Evolutionary conservation across 176 grass and related monocot genomes (phyloP).

Genomic region (Aegilops longissima): DNA sequence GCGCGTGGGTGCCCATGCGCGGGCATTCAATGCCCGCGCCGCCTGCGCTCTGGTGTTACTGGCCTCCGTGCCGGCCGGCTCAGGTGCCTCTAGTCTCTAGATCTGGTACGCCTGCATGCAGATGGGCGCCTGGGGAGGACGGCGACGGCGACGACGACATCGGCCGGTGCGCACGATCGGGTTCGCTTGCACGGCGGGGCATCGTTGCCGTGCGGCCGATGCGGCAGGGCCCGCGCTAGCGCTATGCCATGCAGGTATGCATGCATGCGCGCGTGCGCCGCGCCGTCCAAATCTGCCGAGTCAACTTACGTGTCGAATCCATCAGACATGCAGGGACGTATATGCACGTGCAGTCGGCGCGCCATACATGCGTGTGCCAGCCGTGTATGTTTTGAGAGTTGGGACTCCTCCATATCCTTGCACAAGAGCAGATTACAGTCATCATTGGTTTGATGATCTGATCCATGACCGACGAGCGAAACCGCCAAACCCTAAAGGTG

Average conservation of each 20-base stretch:
- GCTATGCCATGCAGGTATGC: not conserved
- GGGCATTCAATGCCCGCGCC: constrained; percentile 22
- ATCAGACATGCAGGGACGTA: not conserved
- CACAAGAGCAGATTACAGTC: not conserved
- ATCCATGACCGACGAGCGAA: not conserved
- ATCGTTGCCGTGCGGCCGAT: constrained; percentile 21
- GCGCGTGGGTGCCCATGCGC: constrained; percentile 10
- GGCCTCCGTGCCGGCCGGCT: not conserved
- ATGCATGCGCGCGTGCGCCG: not conserved
- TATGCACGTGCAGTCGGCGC: not conserved
- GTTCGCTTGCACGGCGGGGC: constrained; percentile 31
- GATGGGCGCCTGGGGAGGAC: not conserved
- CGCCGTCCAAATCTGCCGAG: not conserved
- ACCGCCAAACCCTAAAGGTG: not conserved
- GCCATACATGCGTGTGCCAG: not conserved
- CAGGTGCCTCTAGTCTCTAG: constrained; percentile 21
- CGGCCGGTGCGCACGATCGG: not conserved
- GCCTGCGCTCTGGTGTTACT: not conserved
- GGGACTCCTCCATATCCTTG: not conserved
- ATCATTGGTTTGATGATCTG: not conserved
- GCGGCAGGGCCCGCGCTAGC: not conserved
- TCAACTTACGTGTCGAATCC: constrained; percentile 15
- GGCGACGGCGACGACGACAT: not conserved
- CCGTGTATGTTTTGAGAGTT: not conserved
- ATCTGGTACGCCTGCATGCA: not conserved